These are phyloP conservation scores for Logfia minima DNA, from an alignment of 129 eudicot species.

Conservation along the genomic window DNA sequence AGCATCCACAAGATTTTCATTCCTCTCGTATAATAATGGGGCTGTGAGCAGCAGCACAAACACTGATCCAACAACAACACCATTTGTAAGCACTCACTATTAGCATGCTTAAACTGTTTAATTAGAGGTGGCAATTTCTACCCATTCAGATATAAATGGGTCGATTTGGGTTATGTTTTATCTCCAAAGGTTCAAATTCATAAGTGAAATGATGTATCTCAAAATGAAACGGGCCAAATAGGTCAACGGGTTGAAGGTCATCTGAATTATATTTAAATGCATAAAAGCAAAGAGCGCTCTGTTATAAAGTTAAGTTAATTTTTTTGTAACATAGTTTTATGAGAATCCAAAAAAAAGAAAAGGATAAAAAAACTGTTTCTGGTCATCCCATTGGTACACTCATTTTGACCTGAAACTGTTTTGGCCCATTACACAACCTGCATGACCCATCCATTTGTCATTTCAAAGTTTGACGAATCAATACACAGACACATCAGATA, in stretches of 20 bases:
- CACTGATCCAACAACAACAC: conserved; percentile 38
- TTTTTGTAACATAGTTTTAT: no score
- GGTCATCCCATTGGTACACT: no score
- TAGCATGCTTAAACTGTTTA: neutral
- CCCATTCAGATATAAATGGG: neutral
- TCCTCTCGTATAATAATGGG: conserved; percentile 70
- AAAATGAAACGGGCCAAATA: no score
- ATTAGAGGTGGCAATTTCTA: neutral
- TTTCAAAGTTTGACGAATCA: neutral
- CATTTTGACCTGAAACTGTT: neutral
- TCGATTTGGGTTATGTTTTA: neutral
- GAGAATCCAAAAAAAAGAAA: no score
- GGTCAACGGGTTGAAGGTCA: neutral
- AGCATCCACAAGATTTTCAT: conserved; percentile 67
- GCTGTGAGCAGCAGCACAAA: conserved; percentile 59
- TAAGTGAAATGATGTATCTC: neutral
- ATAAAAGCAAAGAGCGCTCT: no score
- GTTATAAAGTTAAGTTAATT: no score
- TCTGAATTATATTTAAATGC: no score
- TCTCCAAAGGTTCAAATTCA: neutral
- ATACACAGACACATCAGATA: no score
- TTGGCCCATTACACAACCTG: neutral
- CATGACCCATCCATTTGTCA: neutral
- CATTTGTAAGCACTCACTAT: neutral
- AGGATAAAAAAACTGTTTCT: no score